phyloP scores from a whole-genome alignment of 1,284 basidiomycete genomes.

The Heterobasidion occidentale region DNA sequence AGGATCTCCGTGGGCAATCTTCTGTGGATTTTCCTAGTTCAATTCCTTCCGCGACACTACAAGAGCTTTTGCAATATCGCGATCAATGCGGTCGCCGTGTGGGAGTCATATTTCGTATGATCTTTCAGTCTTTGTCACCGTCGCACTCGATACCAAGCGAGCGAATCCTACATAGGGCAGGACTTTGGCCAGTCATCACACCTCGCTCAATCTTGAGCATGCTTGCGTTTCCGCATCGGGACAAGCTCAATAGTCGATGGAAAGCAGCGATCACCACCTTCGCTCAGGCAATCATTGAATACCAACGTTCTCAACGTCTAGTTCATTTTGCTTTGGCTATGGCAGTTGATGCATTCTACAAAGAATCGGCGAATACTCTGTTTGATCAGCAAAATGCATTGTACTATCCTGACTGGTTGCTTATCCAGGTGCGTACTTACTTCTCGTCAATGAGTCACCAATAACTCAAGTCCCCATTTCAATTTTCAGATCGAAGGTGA shows the following conservation, averaged over 20 bases:
- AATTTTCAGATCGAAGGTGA: conserved; percentile 33
- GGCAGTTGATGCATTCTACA: conserved; percentile 22
- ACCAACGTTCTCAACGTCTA: conserved; percentile 28
- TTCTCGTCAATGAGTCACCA: neutral
- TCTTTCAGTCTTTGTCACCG: neutral
- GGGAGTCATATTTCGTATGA: neutral
- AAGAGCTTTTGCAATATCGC: neutral
- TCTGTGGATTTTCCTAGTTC: neutral
- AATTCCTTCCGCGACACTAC: neutral
- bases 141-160: neutral
- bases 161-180: conserved; percentile 8
- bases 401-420: conserved; percentile 32
- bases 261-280: conserved; percentile 15
- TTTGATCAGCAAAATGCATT: conserved; percentile 12
- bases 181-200: conserved; percentile 24
- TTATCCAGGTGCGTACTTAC: conserved; percentile 30
- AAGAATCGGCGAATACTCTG: conserved; percentile 22
- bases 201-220: conserved; percentile 12
- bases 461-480: neutral
- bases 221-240: neutral
- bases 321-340: conserved; percentile 10
- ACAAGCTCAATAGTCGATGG: conserved; percentile 17
- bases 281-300: conserved; percentile 19
- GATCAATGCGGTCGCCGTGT: neutral
- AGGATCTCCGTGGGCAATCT: neutral